Evolutionary conservation across 495 filamentous ascomycete species (phyloP).

Genomic region (Cudoniella acicularis): DNA sequence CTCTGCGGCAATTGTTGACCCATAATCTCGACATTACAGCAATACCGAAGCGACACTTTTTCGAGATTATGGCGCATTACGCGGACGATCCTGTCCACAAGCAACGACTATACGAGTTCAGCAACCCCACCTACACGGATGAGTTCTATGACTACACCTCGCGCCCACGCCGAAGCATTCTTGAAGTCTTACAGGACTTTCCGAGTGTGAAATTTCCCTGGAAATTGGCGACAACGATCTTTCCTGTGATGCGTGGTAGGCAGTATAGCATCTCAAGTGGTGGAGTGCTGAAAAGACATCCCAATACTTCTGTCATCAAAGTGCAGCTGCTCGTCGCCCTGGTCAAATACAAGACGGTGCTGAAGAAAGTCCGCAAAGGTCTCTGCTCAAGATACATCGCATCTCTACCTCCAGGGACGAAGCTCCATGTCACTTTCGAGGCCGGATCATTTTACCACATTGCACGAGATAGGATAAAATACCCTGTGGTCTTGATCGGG

Average conservation of each 20-base stretch:
- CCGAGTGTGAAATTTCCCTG: conserved; percentile 77
- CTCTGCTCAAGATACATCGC: conserved; percentile 87
- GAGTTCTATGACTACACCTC: conserved; percentile 96
- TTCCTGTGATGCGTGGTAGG: conserved; percentile 72
- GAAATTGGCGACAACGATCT: conserved; percentile 60
- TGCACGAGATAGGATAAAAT: background rate
- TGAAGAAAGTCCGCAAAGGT: conserved; percentile 79
- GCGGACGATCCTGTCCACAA: conserved; percentile 67
- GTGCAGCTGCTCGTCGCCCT: conserved; percentile 86
- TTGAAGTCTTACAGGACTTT: conserved; percentile 92
- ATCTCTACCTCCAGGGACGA: conserved; percentile 52
- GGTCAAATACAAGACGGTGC: conserved; percentile 85
- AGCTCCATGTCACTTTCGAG: conserved; percentile 51
- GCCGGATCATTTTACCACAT: background rate
- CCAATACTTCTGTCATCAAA: conserved; percentile 27
- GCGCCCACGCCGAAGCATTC: conserved; percentile 81
- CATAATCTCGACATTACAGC: conserved; percentile 84
- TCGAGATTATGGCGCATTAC: conserved; percentile 68
- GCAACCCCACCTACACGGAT: conserved; percentile 69
- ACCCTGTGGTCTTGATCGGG: conserved; percentile 73
- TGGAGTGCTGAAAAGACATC: conserved; percentile 34
- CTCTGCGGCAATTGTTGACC: conserved; percentile 70
- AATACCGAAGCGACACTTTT: conserved; percentile 85
- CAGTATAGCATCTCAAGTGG: conserved; percentile 89
- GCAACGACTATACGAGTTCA: conserved; percentile 80